These are phyloP conservation scores for Pythium brachiatum DNA, from an alignment of 352 stramenopile species.

Conservation along the genomic window DNA sequence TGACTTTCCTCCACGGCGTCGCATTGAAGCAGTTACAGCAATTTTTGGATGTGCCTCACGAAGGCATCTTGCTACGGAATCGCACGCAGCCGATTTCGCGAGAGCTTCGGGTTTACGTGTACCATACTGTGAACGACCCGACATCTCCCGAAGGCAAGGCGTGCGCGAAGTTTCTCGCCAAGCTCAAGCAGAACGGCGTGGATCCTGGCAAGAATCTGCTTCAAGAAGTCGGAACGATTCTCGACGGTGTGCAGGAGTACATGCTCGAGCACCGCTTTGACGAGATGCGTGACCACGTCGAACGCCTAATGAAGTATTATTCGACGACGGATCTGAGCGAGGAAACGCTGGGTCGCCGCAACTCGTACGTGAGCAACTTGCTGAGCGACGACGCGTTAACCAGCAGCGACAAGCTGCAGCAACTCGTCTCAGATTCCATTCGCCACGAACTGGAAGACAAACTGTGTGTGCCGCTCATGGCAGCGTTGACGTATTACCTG, in stretches of 20 bases:
- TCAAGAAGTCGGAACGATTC: conserved; percentile 71
- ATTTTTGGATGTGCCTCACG: conserved; percentile 76
- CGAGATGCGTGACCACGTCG: conserved; percentile 67
- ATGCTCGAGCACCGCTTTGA: conserved; percentile 85
- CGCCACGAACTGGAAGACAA: conserved; percentile 80
- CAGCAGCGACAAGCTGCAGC: conserved; percentile 73
- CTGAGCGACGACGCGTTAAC: conserved; percentile 54
- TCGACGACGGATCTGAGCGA: conserved; percentile 15
- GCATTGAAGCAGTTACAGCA: conserved; percentile 80
- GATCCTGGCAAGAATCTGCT: conserved; percentile 54
- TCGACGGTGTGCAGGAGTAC: conserved; percentile 82
- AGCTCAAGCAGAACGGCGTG: conserved; percentile 45
- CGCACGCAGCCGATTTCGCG: conserved; percentile 74
- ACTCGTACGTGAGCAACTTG: conserved; percentile 62
- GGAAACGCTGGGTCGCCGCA: conserved; percentile 35
- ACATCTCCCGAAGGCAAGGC: conserved; percentile 80
- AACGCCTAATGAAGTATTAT: conserved; percentile 57
- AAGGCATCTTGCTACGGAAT: conserved; percentile 68
- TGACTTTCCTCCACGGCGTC: conserved; percentile 70
- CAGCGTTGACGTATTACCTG: conserved; percentile 44
- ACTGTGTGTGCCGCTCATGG: conserved; percentile 79
- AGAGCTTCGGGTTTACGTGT: conserved; percentile 76
- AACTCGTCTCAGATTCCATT: conserved; percentile 79
- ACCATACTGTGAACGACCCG: conserved; percentile 74
- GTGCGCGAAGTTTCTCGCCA: conserved; percentile 68